Base-by-base conservation (phyloP, 2,329 filamentous ascomycete species). In the Stagonosporopsis chrysanthemi region DNA sequence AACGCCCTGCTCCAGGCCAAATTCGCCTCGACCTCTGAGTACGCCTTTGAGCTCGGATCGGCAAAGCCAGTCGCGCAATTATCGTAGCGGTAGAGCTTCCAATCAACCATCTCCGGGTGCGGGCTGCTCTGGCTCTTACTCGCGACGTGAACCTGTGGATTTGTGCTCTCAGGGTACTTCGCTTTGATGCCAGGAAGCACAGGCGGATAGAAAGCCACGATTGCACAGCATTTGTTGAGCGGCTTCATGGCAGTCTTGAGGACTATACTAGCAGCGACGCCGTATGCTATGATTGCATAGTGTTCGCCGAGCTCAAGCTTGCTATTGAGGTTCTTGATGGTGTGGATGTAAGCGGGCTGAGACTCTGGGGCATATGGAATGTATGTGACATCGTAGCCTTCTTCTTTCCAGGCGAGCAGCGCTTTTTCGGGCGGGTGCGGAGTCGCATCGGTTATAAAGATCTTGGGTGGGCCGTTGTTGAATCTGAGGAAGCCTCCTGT, bases 131-230 rank as follows among this genome's bases (percentile, higher is more conserved):
- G 70, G 36, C 78, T 79, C 6, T 68, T 62, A 1, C 71, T 74
- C 1, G 79, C 76, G 7, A 81, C 66, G 52, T 82, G 80, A 12
- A 78, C 65, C 38, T 76, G 66, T 6, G 79, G 58, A n/a, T 74
- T 60, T 22, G 79, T 62, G 19, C 75, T 68, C 2, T 67, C 64
- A 0, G 78, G 78, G 46, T 75, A 80, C 44, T 72, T 77, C 3
- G 66, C 65, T 36, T 73, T 75, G 2, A 77, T 74, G 6, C 63
- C 68, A 0, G 76, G 74, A 14, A 81, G 65, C 6, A 64, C 28
- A 5, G 73, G 67, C 0, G 79, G 79, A 57, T 81, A 82, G 65
- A 79, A 81, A 3, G 73, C 74, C 24, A 80, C 66, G 4, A 81
- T 69, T 1, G 77, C 76, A 50, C 67, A 71, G 58, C 76, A 74